A percentile compares a stretch with the other conserved stretches of the same genome.
phyloP scores from a whole-genome alignment of 768 basidiomycete species.

The Boletus subparvulus region DNA sequence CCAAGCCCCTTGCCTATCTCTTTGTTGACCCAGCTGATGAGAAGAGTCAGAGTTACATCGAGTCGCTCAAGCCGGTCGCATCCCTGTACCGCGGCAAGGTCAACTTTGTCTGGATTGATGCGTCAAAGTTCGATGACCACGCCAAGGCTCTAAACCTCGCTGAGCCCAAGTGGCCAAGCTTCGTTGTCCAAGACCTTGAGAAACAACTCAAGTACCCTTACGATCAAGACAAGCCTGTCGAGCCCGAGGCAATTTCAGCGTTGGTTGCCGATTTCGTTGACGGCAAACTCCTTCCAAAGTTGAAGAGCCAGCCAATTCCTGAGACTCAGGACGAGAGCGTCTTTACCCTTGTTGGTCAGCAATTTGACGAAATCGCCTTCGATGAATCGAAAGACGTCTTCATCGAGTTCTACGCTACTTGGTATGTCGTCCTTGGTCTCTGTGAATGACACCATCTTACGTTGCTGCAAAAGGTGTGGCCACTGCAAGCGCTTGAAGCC shows the following conservation, averaged over 20 bases:
- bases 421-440: slow-evolving; percentile 51
- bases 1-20: slow-evolving; percentile 90
- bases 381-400: slow-evolving; percentile 94
- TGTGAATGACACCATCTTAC: neutral
- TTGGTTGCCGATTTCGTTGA: slow-evolving; percentile 66
- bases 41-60: slow-evolving; percentile 62
- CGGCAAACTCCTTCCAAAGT: slow-evolving; percentile 73
- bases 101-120: slow-evolving; percentile 99
- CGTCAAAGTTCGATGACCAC: slow-evolving; percentile 92
- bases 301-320: slow-evolving; percentile 91
- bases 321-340: slow-evolving; percentile 81
- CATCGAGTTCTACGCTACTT: slow-evolving; percentile 95
- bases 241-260: slow-evolving; percentile 52
- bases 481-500: slow-evolving; percentile 98
- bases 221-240: slow-evolving; percentile 64
- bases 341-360: slow-evolving; percentile 79
- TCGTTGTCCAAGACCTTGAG: slow-evolving; percentile 86
- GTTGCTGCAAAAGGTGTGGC: slow-evolving; percentile 59
- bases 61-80: slow-evolving; percentile 72
- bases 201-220: slow-evolving; percentile 89
- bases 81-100: slow-evolving; percentile 78
- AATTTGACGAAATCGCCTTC: slow-evolving; percentile 83
- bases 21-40: slow-evolving; percentile 83
- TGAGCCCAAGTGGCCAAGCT: slow-evolving; percentile 87
- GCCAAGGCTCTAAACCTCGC: slow-evolving; percentile 89